A percentile compares a stretch with the other conserved stretches of the same genome.
phyloP scores from a whole-genome alignment of 108 stramenopile species.

The Seminavis robusta region DNA sequence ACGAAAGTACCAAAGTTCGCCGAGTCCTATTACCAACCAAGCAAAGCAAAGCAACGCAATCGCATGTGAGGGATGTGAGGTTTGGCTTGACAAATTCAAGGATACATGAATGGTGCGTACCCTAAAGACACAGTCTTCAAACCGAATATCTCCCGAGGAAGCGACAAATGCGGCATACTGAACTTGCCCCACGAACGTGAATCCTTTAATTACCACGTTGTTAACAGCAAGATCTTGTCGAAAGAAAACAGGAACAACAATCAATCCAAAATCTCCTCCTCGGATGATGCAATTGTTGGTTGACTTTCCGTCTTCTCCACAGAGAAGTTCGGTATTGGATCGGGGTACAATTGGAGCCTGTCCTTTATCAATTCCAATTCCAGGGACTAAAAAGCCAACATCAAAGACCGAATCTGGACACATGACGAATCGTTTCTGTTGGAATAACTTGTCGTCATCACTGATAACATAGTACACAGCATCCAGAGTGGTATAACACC shows the following conservation, averaged over 20 bases:
- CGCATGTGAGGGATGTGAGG: no score
- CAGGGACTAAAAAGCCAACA: constrained; percentile 12
- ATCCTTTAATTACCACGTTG: constrained; percentile 24
- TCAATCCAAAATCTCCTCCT: constrained; percentile 31
- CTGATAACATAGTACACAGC: no score
- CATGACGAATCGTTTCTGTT: constrained; percentile 6
- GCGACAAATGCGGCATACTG: constrained; percentile 17
- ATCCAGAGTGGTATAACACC: no score
- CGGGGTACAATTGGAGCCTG: constrained; percentile 23
- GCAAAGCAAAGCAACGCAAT: no score
- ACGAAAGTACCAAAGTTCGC: no score
- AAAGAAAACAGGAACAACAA: constrained; percentile 16
- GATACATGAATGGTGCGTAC: no score
- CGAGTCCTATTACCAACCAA: no score
- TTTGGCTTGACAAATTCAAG: no score
- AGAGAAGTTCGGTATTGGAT: constrained; percentile 32
- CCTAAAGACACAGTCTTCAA: constrained; percentile 30
- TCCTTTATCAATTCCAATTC: constrained; percentile 16
- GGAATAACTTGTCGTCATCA: no score
- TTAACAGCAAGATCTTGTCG: constrained; percentile 17
- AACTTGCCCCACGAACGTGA: constrained; percentile 21
- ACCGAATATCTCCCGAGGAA: constrained; percentile 25
- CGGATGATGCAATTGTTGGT: constrained; percentile 25
- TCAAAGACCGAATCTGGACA: constrained; percentile 24
- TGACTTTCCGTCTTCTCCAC: constrained; percentile 32